Evolutionary conservation across 768 basidiomycete species (phyloP).

Genomic region (Pulveroboletus frians): DNA sequence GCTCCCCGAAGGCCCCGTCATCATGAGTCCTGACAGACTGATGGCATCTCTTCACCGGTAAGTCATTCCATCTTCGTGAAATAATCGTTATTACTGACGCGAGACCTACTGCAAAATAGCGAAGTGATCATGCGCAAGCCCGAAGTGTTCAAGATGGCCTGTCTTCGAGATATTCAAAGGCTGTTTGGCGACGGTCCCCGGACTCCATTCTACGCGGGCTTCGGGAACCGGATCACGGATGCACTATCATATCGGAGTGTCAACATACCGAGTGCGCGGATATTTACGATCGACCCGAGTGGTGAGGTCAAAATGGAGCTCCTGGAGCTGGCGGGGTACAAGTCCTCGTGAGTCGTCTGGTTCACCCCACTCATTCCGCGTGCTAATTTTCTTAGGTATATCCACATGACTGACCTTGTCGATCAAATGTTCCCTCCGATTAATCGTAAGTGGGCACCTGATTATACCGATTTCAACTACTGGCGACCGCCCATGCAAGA

Average conservation of each 20-base stretch:
- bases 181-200: slow-evolving; percentile 70
- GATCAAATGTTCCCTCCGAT: slow-evolving; percentile 99
- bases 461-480: slow-evolving; percentile 96
- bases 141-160: slow-evolving; percentile 99
- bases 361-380: not conserved
- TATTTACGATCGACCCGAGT: slow-evolving; percentile 93
- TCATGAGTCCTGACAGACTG: slow-evolving; percentile 96
- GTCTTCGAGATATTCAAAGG: slow-evolving; percentile 88
- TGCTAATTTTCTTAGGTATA: slow-evolving; percentile 55
- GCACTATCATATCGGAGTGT: slow-evolving; percentile 97
- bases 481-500: slow-evolving; percentile 84
- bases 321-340: slow-evolving; percentile 94
- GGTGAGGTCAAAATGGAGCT: slow-evolving; percentile 98
- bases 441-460: slow-evolving; percentile 78
- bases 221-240: slow-evolving; percentile 97
- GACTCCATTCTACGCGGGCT: slow-evolving; percentile 93
- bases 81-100: not conserved
- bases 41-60: slow-evolving; percentile 94
- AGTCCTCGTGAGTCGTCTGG: slow-evolving; percentile 67
- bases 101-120: slow-evolving; percentile 34
- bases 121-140: slow-evolving; percentile 99
- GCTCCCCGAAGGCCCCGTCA: slow-evolving; percentile 96
- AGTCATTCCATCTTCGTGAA: slow-evolving; percentile 16
- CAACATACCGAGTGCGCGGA: slow-evolving; percentile 87
- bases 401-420: slow-evolving; percentile 98